phyloP scores from a whole-genome alignment of 768 basidiomycete genomes.

The Tephrocybe sp. region DNA sequence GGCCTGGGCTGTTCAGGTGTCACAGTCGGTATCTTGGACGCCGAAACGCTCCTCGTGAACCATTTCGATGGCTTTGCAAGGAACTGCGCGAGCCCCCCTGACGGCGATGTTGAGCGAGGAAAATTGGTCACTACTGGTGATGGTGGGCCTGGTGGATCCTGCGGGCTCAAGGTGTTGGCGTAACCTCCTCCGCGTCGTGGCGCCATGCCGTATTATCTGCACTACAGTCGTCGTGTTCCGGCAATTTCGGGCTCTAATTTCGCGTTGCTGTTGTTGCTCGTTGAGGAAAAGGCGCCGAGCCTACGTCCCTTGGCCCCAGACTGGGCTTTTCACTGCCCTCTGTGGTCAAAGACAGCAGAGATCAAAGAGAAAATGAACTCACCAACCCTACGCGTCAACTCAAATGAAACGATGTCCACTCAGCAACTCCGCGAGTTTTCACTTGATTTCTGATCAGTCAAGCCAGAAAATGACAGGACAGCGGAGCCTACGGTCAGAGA shows the following conservation, averaged over 20 bases:
- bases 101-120: constrained; percentile 54
- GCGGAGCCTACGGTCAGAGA: background rate
- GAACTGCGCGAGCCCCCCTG: constrained; percentile 49
- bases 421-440: constrained; percentile 9
- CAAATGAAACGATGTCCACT: background rate
- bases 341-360: too few relatives aligned
- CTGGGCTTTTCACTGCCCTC: too few relatives aligned
- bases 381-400: too few relatives aligned
- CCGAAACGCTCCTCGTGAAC: constrained; percentile 7
- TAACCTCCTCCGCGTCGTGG: constrained; percentile 46
- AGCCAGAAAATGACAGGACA: background rate
- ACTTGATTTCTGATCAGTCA: constrained; percentile 6
- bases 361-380: too few relatives aligned
- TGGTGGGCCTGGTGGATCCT: constrained; percentile 28
- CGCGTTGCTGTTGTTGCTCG: too few relatives aligned
- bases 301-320: too few relatives aligned
- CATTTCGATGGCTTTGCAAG: constrained; percentile 40
- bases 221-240: constrained; percentile 3
- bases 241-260: background rate
- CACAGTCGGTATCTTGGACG: constrained; percentile 41
- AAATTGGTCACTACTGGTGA: constrained; percentile 36
- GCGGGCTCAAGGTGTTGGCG: constrained; percentile 39
- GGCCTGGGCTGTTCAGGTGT: constrained; percentile 45
- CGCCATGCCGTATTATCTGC: constrained; percentile 35
- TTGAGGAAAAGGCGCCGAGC: too few relatives aligned